Percentiles rank a stretch among this genome's conserved stretches.
Conservation (phyloP, 352 stramenopile species). For the Pythium biforme region DNA sequence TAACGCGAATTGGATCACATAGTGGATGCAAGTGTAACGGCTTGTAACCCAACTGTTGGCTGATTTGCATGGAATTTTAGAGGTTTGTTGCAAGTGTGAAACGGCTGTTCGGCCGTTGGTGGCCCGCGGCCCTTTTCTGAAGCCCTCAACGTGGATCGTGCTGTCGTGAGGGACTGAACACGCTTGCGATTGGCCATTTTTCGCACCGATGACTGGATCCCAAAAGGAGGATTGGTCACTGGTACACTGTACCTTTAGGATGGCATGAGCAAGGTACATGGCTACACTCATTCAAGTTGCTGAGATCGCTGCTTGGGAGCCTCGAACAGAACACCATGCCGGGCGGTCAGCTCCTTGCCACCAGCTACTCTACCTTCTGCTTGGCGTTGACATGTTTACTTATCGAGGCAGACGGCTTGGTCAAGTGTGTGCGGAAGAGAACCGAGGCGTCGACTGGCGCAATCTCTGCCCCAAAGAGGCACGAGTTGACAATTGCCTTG, state of each 20-base stretch:
- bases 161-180: constrained; percentile 6
- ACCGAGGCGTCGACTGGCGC: constrained; percentile 11
- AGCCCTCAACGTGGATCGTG: constrained; percentile 1
- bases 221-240: neutral
- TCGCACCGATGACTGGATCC: neutral
- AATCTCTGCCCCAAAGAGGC: constrained; percentile 18
- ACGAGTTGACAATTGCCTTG: constrained; percentile 19
- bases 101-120: constrained; percentile 5
- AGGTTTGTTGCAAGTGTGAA: neutral
- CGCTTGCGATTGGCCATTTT: constrained; percentile 5
- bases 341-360: neutral
- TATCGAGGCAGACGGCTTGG: neutral
- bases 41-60: neutral
- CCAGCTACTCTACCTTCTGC: constrained; percentile 11
- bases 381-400: neutral
- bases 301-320: neutral
- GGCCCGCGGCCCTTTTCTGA: constrained; percentile 4
- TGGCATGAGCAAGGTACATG: constrained; percentile 1
- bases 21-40: constrained; percentile 1
- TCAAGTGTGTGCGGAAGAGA: constrained; percentile 4
- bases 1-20: neutral
- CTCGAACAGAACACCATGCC: no score
- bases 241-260: constrained; percentile 2
- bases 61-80: constrained; percentile 1
- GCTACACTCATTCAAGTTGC: neutral